Conservation (phyloP, 805 yeast genomes). For the Lipomyces starkeyi region DNA sequence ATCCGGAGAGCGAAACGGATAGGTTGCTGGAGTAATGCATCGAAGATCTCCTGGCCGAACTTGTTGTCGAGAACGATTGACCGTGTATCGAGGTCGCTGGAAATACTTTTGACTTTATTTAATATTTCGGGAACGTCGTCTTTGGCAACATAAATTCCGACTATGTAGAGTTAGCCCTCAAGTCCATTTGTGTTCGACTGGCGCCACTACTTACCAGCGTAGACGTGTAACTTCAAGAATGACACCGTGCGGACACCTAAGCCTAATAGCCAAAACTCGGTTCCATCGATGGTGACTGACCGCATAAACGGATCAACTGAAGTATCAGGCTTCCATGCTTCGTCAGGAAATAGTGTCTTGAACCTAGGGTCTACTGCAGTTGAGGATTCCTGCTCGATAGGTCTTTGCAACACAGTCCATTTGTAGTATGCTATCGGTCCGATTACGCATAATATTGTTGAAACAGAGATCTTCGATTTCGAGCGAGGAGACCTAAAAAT, state of each 20-base stretch:
- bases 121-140: constrained; percentile 56
- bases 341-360: constrained; percentile 19
- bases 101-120: constrained; percentile 49
- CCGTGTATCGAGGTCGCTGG: neutral
- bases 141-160: constrained; percentile 77
- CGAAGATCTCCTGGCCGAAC: constrained; percentile 59
- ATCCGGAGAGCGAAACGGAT: constrained; percentile 74
- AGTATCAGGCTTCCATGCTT: constrained; percentile 33
- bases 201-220: constrained; percentile 52
- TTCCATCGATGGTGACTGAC: constrained; percentile 40
- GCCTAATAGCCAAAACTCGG: constrained; percentile 66
- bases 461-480: neutral
- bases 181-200: neutral
- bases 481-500: neutral
- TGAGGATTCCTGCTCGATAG: neutral
- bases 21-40: constrained; percentile 61
- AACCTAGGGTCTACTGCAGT: constrained; percentile 15
- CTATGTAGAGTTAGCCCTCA: constrained; percentile 28
- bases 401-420: neutral
- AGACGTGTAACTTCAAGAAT: constrained; percentile 79
- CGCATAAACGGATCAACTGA: constrained; percentile 46
- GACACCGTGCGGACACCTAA: constrained; percentile 85
- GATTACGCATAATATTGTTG: neutral
- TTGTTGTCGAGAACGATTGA: constrained; percentile 51
- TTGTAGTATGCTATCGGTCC: neutral